A percentile compares a stretch with the other conserved stretches of the same genome.
Evolutionary conservation across 768 basidiomycete genomes (phyloP).

Genomic region (Agrocybe praecox): DNA sequence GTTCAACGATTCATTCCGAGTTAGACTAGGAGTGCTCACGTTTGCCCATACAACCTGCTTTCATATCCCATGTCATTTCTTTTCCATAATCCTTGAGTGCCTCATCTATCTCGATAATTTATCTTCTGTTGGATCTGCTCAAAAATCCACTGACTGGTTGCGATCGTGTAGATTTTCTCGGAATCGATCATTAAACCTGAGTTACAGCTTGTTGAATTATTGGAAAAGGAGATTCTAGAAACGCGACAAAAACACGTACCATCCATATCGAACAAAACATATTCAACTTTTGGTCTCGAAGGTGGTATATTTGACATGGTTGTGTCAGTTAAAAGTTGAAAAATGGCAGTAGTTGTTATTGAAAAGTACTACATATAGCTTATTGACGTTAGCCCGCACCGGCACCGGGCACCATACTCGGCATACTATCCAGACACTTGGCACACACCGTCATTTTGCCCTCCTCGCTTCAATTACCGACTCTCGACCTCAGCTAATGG

Average conservation of each 20-base stretch:
- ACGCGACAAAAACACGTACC: conserved; percentile 38
- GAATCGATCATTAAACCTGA: conserved; percentile 77
- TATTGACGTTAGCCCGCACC: too few relatives aligned
- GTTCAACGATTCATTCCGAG: background rate
- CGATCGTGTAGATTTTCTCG: conserved; percentile 74
- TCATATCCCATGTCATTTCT: conserved; percentile 87
- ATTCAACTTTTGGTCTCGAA: conserved; percentile 43
- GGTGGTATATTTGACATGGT: background rate
- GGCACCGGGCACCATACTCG: too few relatives aligned
- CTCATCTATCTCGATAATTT: conserved; percentile 48
- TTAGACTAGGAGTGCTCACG: conserved; percentile 37
- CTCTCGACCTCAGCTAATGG: background rate
- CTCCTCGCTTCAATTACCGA: background rate
- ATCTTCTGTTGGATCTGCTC: background rate
- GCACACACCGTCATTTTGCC: background rate
- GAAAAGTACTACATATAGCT: too few relatives aligned
- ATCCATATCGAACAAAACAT: conserved; percentile 77
- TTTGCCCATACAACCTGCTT: conserved; percentile 89
- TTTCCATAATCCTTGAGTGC: conserved; percentile 74
- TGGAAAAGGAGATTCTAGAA: background rate
- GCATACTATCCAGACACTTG: too few relatives aligned
- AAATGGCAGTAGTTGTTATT: too few relatives aligned
- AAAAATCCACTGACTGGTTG: conserved; percentile 60
- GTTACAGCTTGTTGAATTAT: conserved; percentile 2
- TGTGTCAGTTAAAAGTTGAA: too few relatives aligned